Conservation (phyloP, 805 yeast genomes). For the Grigorovia yakushimaensis region DNA sequence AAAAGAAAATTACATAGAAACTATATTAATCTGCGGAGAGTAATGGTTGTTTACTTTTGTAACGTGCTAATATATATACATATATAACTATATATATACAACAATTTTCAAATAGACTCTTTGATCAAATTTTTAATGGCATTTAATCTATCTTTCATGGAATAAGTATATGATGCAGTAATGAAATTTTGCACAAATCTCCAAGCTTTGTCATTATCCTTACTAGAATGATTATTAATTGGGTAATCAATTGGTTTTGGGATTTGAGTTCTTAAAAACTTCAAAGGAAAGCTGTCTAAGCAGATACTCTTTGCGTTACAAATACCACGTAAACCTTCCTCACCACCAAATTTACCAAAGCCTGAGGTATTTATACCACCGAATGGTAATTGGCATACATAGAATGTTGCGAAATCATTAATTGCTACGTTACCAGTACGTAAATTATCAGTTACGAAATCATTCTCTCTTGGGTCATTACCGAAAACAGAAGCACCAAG, state of each 20-base stretch:
- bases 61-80: too few species aligned
- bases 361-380: conserved; percentile 94
- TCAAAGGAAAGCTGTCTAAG: conserved; percentile 58
- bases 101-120: conserved; percentile 8
- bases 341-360: conserved; percentile 96
- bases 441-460: conserved; percentile 51
- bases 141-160: conserved; percentile 58
- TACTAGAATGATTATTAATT: conserved; percentile 40
- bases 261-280: conserved; percentile 63
- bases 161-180: conserved; percentile 70
- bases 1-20: conserved; percentile 29
- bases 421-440: conserved; percentile 90
- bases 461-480: conserved; percentile 43
- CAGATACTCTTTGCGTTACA: conserved; percentile 84
- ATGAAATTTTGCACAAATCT: conserved; percentile 72
- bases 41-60: too few species aligned
- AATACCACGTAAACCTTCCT: conserved; percentile 86
- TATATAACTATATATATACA: neutral
- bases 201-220: conserved; percentile 69
- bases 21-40: too few species aligned
- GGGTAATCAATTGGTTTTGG: conserved; percentile 93
- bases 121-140: conserved; percentile 46
- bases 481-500: conserved; percentile 91
- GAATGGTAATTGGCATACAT: conserved; percentile 92
- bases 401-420: conserved; percentile 94